phyloP scores from a whole-genome alignment of 176 grass and related monocot genomes.

The Sorghum bicolor region Sorghum_bicolor_NCBIv3 NC_012873.2:2058001-2058500 shows the following conservation, averaged over 20 bases:
- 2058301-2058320: not conserved
- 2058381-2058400: slow-evolving; percentile 16
- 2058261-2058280: slow-evolving; percentile 86
- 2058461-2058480: slow-evolving; percentile 96
- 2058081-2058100: not conserved
- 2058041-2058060: not conserved
- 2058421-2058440: not conserved
- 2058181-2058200: not conserved
- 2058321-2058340: not conserved
- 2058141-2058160: not conserved
- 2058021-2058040: slow-evolving; percentile 18
- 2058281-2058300: slow-evolving; percentile 52
- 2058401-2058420: not conserved
- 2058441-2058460: slow-evolving; percentile 57
- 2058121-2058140: not conserved
- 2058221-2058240: not conserved
- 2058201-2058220: slow-evolving; percentile 26
- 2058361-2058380: not conserved
- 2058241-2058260: slow-evolving; percentile 81
- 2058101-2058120: not conserved
- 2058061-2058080: not conserved
- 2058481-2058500: slow-evolving; percentile 96
- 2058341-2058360: not conserved
- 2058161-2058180: not conserved
- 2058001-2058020: not conserved